A percentile compares a stretch with the other conserved stretches of the same genome.
These are phyloP conservation scores for Fusarium sarcochroum DNA, from an alignment of 2,329 filamentous ascomycete species.

Conservation along the genomic window DNA sequence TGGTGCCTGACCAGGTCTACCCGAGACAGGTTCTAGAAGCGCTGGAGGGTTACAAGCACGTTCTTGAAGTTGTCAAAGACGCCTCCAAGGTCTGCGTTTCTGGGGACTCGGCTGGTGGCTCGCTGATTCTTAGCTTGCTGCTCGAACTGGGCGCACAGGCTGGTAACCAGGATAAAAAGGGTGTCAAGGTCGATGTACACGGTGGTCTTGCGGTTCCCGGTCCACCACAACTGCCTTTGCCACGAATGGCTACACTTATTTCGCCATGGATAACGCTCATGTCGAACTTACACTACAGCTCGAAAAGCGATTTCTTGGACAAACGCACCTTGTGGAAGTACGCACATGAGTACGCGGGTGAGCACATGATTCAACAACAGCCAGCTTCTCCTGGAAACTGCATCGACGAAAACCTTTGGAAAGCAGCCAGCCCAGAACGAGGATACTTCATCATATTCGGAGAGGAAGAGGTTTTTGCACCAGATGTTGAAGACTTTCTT, in stretches of 20 bases:
- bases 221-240: constrained; percentile 49
- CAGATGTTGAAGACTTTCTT: constrained; percentile 75
- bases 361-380: constrained; percentile 51
- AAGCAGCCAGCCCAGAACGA: constrained; percentile 72
- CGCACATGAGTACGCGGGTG: constrained; percentile 76
- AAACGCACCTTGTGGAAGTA: constrained; percentile 76
- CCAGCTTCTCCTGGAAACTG: constrained; percentile 77
- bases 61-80: constrained; percentile 70
- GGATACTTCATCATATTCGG: constrained; percentile 82
- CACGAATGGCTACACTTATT: constrained; percentile 76
- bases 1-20: constrained; percentile 81
- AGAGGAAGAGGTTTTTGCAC: constrained; percentile 81
- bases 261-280: constrained; percentile 86
- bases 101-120: constrained; percentile 85
- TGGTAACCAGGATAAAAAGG: constrained; percentile 38
- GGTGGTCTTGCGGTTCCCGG: constrained; percentile 30
- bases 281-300: constrained; percentile 76
- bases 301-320: constrained; percentile 82
- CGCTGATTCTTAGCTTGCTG: constrained; percentile 79
- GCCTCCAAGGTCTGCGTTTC: constrained; percentile 76
- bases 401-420: constrained; percentile 76
- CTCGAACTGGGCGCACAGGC: constrained; percentile 70
- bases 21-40: constrained; percentile 81
- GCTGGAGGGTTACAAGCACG: constrained; percentile 78
- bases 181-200: constrained; percentile 18